Percentiles rank a stretch among this genome's conserved stretches.
Conservation (phyloP, 306 rosid species). For the Cucumis melo region DNA sequence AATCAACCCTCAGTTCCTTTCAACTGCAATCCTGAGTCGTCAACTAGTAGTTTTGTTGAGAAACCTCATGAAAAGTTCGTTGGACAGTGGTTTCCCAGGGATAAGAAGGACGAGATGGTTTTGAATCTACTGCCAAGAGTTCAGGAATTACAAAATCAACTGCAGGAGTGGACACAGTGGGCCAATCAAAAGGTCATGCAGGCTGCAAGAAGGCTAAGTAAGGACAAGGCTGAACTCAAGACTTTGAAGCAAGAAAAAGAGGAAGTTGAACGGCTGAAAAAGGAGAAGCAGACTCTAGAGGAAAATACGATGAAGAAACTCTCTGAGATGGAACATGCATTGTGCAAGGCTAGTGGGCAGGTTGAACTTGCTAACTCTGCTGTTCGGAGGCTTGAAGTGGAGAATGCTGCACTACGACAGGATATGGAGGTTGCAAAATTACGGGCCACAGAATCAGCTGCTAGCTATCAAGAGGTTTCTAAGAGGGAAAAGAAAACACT, state of each 20-base stretch:
- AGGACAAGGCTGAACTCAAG: conserved; percentile 78
- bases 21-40: conserved; percentile 22
- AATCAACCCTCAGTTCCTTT: conserved; percentile 25
- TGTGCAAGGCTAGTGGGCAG: conserved; percentile 73
- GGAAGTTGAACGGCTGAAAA: conserved; percentile 70
- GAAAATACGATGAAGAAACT: conserved; percentile 83
- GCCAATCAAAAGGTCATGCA: conserved; percentile 95
- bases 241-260: conserved; percentile 75
- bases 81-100: conserved; percentile 52
- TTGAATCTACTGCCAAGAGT: conserved; percentile 55
- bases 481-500: conserved; percentile 66
- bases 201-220: conserved; percentile 79
- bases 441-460: conserved; percentile 61
- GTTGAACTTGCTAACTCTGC: conserved; percentile 76
- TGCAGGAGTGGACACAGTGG: conserved; percentile 94
- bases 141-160: conserved; percentile 61
- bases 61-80: conserved; percentile 44
- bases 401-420: conserved; percentile 54
- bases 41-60: conserved; percentile 29
- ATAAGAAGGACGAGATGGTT: conserved; percentile 74
- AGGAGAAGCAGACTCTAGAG: conserved; percentile 66
- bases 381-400: conserved; percentile 62
- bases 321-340: conserved; percentile 78
- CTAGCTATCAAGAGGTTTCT: conserved; percentile 64
- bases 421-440: conserved; percentile 78